Base-by-base conservation (phyloP, 495 filamentous ascomycete genomes). In the Podospora pseudoanserina region DNA sequence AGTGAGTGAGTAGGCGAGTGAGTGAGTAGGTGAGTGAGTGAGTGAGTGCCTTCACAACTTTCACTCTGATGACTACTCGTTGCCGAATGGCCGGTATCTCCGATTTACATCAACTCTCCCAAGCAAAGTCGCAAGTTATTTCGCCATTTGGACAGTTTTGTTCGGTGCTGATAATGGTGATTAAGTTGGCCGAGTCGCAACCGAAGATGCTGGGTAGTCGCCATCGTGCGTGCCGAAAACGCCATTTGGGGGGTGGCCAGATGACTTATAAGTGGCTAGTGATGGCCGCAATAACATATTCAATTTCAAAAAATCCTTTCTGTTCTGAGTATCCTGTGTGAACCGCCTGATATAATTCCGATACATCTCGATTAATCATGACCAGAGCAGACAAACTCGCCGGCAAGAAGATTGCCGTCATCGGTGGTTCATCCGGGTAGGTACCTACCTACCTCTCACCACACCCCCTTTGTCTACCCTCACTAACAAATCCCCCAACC, bases 381-480 rank as follows among this genome's bases (percentile, higher is more conserved):
- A 73, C 72, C 44, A 73, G 68, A 63, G 68, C 71, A 44, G 72
- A 79, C 11, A 79, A 79, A 60, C 75, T 79, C 58, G 65, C 65
- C 4, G 72, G 71, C 44, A 74, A 77, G 70, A 77, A 75, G 54
- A 73, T 79, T n/a, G 70, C 73, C 61, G 75, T 79, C 20, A 73
- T 79, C n/a, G 77, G 77, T 2, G 77, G 77, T n/a, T 73, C 75
- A 2, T 77, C 77, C 11, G 77, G 77, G 77, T 79, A 67, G 77
- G 77, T 79, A 67, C 7, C 54, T 60, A 58, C 20, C 28, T 19
- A 15, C 4, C 34, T 20, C 49, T 20, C 27, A 11, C 11, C 23
- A 23, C 23, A 23, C 23, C 1, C 23, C 61, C 44, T 39, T 27
- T 56, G 39, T 44, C 64, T 19, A 64, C 5, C 23, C 23, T 49